These are phyloP conservation scores for Balakata baccata DNA, from an alignment of 345 rosid genomes.

Conservation along the genomic window DNA sequence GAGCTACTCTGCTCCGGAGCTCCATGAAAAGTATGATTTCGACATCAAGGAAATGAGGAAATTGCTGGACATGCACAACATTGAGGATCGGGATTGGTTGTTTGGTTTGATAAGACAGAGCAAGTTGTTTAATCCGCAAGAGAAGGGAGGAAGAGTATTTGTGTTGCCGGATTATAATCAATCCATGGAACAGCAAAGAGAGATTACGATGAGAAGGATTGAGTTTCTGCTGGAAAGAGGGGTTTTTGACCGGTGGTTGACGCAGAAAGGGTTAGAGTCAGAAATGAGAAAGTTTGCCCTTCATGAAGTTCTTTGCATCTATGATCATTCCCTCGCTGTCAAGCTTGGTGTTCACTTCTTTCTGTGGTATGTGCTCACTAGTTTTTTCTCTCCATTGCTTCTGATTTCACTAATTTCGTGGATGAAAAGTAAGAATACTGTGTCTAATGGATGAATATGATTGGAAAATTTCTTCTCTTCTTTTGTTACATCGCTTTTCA, in stretches of 20 bases:
- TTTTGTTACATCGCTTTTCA: background rate
- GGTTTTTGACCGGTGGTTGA: constrained; percentile 73
- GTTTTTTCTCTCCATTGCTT: background rate
- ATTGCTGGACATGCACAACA: constrained; percentile 62
- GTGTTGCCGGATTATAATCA: constrained; percentile 75
- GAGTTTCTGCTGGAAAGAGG: constrained; percentile 54
- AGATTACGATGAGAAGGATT: constrained; percentile 72
- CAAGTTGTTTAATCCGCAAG: constrained; percentile 64
- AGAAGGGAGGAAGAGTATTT: constrained; percentile 66
- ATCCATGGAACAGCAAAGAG: constrained; percentile 91
- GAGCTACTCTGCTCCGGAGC: constrained; percentile 65
- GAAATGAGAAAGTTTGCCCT: constrained; percentile 62
- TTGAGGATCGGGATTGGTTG: constrained; percentile 74
- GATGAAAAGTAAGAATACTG: too few species aligned
- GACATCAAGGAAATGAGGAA: constrained; percentile 63
- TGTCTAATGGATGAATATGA: too few species aligned
- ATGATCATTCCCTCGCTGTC: constrained; percentile 65
- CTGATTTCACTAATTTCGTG: too few species aligned
- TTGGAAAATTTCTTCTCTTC: too few species aligned
- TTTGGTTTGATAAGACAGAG: constrained; percentile 64
- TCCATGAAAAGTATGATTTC: constrained; percentile 46
- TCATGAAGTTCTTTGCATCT: constrained; percentile 51
- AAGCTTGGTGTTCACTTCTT: constrained; percentile 85
- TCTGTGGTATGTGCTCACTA: constrained; percentile 48
- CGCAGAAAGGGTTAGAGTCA: constrained; percentile 46